Evolutionary conservation across 2,329 filamentous ascomycete genomes (phyloP).

Genomic region (Corynespora cassiicola): DNA sequence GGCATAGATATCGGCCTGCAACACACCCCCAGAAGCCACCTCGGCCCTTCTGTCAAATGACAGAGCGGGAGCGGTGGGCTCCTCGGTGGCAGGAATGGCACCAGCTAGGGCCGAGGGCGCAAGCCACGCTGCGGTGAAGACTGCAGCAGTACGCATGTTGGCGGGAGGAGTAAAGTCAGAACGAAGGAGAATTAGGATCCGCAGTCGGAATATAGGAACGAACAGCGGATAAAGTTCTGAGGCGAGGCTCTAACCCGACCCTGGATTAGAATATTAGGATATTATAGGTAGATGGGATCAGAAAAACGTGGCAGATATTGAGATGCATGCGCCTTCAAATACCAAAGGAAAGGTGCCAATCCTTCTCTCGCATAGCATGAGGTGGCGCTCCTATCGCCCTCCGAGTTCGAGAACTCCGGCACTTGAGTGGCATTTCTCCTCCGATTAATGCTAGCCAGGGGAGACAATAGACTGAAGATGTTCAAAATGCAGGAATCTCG

Average conservation of each 20-base stretch:
- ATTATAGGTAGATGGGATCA: conserved; percentile 4
- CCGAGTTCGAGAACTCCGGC: too few relatives aligned
- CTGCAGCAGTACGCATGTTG: conserved; percentile 25
- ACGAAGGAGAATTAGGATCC: conserved; percentile 8
- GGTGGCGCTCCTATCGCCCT: too few relatives aligned
- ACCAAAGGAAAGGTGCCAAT: neutral
- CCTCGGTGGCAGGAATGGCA: conserved; percentile 19
- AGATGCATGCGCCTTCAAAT: conserved; percentile 9
- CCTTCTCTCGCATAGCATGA: too few relatives aligned
- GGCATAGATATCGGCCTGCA: conserved; percentile 29
- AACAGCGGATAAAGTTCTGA: conserved; percentile 17
- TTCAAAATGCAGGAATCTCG: too few relatives aligned
- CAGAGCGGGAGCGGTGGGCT: conserved; percentile 6
- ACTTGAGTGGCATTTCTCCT: too few relatives aligned
- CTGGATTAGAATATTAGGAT: conserved; percentile 11
- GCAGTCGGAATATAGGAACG: conserved; percentile 7
- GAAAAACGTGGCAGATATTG: conserved; percentile 7
- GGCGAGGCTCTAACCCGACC: conserved; percentile 10
- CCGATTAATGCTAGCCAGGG: too few relatives aligned
- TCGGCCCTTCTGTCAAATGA: conserved; percentile 26
- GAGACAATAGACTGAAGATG: too few relatives aligned
- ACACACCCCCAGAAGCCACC: conserved; percentile 14
- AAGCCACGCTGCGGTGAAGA: conserved; percentile 22
- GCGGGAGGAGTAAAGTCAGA: conserved; percentile 8
- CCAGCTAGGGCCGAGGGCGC: conserved; percentile 20